These are phyloP conservation scores for Serendipita indica DNA, from an alignment of 768 basidiomycete genomes.

Conservation along the genomic window DNA sequence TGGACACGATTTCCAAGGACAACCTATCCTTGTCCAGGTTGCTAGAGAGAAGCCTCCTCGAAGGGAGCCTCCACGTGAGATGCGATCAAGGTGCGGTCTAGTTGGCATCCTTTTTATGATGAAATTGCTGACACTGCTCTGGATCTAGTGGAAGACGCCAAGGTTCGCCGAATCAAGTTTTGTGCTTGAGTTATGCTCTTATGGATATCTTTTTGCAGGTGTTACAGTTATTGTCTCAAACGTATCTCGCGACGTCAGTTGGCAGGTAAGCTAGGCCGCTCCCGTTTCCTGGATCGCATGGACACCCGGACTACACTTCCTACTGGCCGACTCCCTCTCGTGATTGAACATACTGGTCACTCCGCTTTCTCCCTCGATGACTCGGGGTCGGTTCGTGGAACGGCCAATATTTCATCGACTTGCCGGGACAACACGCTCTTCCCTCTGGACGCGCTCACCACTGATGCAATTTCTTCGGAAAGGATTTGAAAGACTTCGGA, in stretches of 20 bases:
- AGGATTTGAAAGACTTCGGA: slow-evolving; percentile 98
- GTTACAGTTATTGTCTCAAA: slow-evolving; percentile 75
- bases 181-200: too few species aligned
- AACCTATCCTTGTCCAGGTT: slow-evolving; percentile 61
- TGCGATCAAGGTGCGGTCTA: neutral
- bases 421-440: neutral
- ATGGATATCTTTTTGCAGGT: too few species aligned
- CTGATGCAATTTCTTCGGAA: neutral
- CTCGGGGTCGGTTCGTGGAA: neutral
- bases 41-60: slow-evolving; percentile 85
- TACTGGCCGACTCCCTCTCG: neutral
- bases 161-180: too few species aligned
- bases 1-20: neutral
- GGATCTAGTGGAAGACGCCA: slow-evolving; percentile 18
- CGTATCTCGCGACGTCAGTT: slow-evolving; percentile 87
- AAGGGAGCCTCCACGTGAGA: slow-evolving; percentile 32
- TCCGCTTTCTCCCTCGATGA: neutral
- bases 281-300: neutral
- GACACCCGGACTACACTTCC: too few species aligned
- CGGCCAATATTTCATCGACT: too few species aligned
- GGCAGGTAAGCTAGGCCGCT: slow-evolving; percentile 58
- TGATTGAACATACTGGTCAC: neutral
- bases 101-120: neutral
- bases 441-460: neutral
- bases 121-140: neutral